Evolutionary conservation across 73 alveolate species (phyloP).

Genomic region (Uronychia setigera): DNA sequence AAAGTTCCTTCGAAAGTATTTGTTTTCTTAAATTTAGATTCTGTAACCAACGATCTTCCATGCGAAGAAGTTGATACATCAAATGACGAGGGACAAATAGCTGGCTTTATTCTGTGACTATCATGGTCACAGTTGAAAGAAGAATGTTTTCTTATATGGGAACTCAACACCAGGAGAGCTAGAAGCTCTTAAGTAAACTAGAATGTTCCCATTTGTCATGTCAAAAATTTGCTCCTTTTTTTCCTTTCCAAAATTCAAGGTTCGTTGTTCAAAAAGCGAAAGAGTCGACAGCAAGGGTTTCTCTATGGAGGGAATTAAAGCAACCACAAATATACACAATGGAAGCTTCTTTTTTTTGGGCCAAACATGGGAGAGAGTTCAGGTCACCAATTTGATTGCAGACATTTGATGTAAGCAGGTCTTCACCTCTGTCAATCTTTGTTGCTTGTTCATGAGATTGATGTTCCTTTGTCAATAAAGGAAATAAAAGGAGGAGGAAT

Average conservation of each 20-base stretch:
- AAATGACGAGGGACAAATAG: constrained; percentile 37
- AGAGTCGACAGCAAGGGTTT: constrained; percentile 55
- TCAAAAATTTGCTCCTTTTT: constrained; percentile 77
- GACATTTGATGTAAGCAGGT: constrained; percentile 71
- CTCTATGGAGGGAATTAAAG: constrained; percentile 45
- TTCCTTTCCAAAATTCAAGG: constrained; percentile 73
- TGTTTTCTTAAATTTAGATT: too few species aligned
- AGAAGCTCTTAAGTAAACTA: constrained; percentile 67
- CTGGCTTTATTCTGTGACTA: constrained; percentile 68
- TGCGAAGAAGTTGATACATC: constrained; percentile 61
- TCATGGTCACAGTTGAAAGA: constrained; percentile 77
- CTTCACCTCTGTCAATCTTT: not conserved
- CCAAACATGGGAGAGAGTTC: not conserved
- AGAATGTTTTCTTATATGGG: constrained; percentile 73
- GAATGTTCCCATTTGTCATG: constrained; percentile 81
- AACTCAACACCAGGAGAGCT: not conserved
- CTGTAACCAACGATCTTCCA: constrained; percentile 5
- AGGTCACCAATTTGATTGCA: constrained; percentile 9
- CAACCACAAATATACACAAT: constrained; percentile 56
- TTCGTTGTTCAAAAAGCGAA: constrained; percentile 43
- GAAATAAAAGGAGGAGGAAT: not conserved
- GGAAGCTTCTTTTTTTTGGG: constrained; percentile 69
- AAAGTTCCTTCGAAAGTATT: not conserved
- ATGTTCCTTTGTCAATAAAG: not conserved
- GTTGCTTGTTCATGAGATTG: not conserved